A percentile compares a stretch with the other conserved stretches of the same genome.
phyloP scores from a whole-genome alignment of 352 stramenopile genomes.

The Thalassiosira mediterranea region DNA sequence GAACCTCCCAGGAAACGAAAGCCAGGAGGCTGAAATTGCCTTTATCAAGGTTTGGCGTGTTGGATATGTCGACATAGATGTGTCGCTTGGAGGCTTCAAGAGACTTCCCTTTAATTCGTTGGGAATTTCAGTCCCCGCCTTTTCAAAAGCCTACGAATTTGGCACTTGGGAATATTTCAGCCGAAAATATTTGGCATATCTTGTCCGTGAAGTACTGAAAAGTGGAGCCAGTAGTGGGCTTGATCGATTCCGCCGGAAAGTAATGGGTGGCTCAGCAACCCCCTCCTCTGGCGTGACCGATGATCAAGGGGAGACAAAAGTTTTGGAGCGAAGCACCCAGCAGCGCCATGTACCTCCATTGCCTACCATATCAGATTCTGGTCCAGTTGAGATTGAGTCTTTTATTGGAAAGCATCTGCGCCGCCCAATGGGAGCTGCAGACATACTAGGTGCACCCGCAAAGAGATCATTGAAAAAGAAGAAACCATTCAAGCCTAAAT shows the following conservation, averaged over 20 bases:
- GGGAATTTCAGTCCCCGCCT: conserved; percentile 60
- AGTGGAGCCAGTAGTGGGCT: conserved; percentile 62
- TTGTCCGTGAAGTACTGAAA: conserved; percentile 64
- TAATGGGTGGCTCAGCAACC: conserved; percentile 25
- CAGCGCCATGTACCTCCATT: neutral
- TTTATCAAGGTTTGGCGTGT: conserved; percentile 65
- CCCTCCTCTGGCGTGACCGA: conserved; percentile 4
- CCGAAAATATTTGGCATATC: conserved; percentile 62
- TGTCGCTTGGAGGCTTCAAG: conserved; percentile 59
- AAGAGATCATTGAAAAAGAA: conserved; percentile 34
- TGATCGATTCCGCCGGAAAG: conserved; percentile 47
- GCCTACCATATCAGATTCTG: conserved; percentile 28
- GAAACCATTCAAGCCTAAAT: conserved; percentile 31
- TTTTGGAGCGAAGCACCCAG: conserved; percentile 7
- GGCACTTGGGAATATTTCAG: conserved; percentile 52
- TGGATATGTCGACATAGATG: conserved; percentile 57
- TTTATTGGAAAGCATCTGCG: conserved; percentile 36
- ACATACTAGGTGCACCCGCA: conserved; percentile 45
- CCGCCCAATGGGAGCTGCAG: conserved; percentile 41
- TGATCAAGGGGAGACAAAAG: conserved; percentile 21
- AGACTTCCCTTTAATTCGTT: conserved; percentile 44
- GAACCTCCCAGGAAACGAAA: conserved; percentile 13
- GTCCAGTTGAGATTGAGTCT: conserved; percentile 9
- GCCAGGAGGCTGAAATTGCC: conserved; percentile 41
- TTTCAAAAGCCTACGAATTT: conserved; percentile 63